A percentile compares a stretch with the other conserved stretches of the same genome.
Evolutionary conservation across 1,139 yeast species (phyloP).

Genomic region (Taphrina wiesneri): DNA sequence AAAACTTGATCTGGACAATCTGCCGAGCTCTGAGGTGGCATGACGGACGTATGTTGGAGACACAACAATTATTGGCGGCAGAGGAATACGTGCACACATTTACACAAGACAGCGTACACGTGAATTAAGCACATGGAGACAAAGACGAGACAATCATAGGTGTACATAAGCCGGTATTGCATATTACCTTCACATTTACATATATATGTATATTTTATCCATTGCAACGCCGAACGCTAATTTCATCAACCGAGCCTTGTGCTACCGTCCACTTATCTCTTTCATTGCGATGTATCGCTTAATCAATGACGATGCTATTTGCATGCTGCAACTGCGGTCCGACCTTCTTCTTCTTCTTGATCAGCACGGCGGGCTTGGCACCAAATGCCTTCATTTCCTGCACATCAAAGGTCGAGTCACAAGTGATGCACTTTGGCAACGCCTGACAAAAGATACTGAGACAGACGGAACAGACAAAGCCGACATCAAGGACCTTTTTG

Average conservation of each 20-base stretch:
- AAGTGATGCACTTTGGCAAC: constrained; percentile 62
- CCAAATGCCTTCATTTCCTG: constrained; percentile 28
- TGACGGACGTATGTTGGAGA: constrained; percentile 15
- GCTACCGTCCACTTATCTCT: no score
- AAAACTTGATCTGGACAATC: constrained; percentile 22
- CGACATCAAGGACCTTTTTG: constrained; percentile 84
- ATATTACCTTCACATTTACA: no score
- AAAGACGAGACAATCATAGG: no score
- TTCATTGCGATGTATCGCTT: no score
- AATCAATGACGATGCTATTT: constrained; percentile 17
- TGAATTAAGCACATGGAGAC: background rate
- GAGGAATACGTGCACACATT: constrained; percentile 12
- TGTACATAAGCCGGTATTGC: no score
- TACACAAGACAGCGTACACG: background rate
- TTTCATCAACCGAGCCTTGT: no score
- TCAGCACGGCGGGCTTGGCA: constrained; percentile 25
- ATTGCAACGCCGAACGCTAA: no score
- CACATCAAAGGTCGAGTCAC: constrained; percentile 59
- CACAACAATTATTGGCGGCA: constrained; percentile 12
- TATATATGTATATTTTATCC: no score
- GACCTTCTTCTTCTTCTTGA: constrained; percentile 23
- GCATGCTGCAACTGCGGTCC: background rate
- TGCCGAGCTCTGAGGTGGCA: constrained; percentile 31
- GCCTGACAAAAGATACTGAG: constrained; percentile 60
- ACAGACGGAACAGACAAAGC: constrained; percentile 94